Base-by-base conservation (phyloP, 495 filamentous ascomycete species). In the Aspergillus ellipticus region DNA sequence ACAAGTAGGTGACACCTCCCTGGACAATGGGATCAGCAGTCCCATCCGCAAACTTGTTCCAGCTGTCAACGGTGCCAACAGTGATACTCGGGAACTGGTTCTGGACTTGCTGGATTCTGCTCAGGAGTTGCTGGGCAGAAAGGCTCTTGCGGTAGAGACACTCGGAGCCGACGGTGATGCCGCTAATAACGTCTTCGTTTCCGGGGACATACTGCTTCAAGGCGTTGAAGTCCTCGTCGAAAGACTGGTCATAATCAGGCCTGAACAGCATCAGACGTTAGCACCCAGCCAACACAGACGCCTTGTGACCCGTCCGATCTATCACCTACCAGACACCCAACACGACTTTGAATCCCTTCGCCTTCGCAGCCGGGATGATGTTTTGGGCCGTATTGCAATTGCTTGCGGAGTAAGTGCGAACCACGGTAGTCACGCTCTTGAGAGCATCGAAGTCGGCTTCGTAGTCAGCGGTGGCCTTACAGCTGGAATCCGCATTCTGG, bases 81-180 rank as follows among this genome's bases (percentile, higher is more conserved):
- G 82, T 82, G 59, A 85, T 69, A 24, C 62, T 70, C 43, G 67
- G 79, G 63, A 79, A 82, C 42, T 73, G 67, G 13, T 69, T 66
- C 69, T 82, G 80, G 24, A 88, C 79, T 42, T 82, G 77, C 47
- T 82, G 67, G 67, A 92, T 89, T 62, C 85, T 83, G 31, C 65
- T 67, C 54, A 84, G 67, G 37, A 93, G 83, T 57, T 84, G 66
- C 8, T 73, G 65, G 16, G 82, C 88, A 33, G 80, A 89, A 66
- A 90, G 78, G 66, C 84, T 86, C 51, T 82, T 80, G 39, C 89
- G 85, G 77, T 92, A 93, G 29, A 93, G 74, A 28, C 79, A 76
- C 75, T 93, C 89, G 19, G 85, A 89, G 28, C 89, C 89, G 49
- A 92, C 87, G 10, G 89, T 93, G 60, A 90, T 82, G 53, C 84